A percentile compares a stretch with the other conserved stretches of the same genome.
Evolutionary conservation across 352 stramenopile species (phyloP).

Genomic region (Aphanomyces astaci): DNA sequence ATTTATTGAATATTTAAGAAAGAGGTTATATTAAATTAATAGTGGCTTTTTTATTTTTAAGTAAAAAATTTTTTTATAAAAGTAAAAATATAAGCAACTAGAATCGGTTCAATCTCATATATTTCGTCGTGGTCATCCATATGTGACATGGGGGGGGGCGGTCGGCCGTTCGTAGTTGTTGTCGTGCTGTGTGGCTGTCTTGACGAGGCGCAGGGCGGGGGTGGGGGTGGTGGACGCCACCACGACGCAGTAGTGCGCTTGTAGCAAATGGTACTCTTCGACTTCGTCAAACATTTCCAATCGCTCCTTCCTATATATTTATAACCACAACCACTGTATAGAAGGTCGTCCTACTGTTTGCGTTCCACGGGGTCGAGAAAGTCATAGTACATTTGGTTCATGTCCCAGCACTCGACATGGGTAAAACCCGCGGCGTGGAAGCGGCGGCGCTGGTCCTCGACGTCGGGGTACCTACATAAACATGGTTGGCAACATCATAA

Average conservation of each 20-base stretch:
- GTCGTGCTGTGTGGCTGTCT: no score
- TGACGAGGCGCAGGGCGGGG: not conserved
- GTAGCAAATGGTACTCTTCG: conserved; percentile 88
- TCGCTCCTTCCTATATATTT: conserved; percentile 48
- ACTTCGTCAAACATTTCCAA: conserved; percentile 90
- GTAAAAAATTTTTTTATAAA: no score
- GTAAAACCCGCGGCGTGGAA: conserved; percentile 67
- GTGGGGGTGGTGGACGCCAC: conserved; percentile 32
- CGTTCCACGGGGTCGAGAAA: conserved; percentile 63
- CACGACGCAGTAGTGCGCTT: conserved; percentile 86
- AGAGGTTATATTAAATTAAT: no score
- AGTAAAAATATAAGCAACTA: no score
- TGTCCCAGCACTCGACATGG: conserved; percentile 74
- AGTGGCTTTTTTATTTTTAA: no score
- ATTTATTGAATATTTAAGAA: no score
- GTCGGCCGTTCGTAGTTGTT: no score
- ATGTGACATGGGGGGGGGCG: no score
- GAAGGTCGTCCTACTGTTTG: conserved; percentile 52
- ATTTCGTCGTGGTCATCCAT: no score
- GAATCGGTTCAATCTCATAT: no score
- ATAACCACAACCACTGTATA: not conserved
- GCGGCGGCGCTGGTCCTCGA: conserved; percentile 61
- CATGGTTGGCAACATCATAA: no score
- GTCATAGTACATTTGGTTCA: conserved; percentile 90
- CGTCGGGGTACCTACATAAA: conserved; percentile 66